A percentile compares a stretch with the other conserved stretches of the same genome.
phyloP scores from a whole-genome alignment of 495 filamentous ascomycete species.

The Pyrenopolyporus hunteri region DNA sequence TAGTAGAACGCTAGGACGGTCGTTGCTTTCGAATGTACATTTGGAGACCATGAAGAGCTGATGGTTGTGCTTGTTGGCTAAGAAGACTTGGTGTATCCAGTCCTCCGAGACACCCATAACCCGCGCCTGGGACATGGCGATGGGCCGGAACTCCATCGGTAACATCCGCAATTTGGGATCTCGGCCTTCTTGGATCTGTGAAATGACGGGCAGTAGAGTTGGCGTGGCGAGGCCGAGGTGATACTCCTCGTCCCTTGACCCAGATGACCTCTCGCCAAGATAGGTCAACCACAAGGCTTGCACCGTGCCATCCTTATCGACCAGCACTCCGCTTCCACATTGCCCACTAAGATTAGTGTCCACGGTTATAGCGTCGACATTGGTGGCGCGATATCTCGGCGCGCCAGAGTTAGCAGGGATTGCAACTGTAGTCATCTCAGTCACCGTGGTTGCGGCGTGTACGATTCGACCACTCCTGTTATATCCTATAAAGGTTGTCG shows the following conservation, averaged over 20 bases:
- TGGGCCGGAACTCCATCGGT: constrained; percentile 90
- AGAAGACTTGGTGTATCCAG: constrained; percentile 88
- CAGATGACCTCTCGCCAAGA: constrained; percentile 83
- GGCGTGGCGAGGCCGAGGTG: constrained; percentile 93
- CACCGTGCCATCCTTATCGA: constrained; percentile 87
- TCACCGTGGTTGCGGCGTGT: constrained; percentile 91
- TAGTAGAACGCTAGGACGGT: constrained; percentile 75
- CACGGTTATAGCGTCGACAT: constrained; percentile 96
- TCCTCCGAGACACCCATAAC: constrained; percentile 97
- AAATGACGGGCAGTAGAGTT: constrained; percentile 80
- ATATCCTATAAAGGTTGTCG: constrained; percentile 95
- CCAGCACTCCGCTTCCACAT: constrained; percentile 92
- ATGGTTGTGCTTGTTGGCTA: constrained; percentile 86
- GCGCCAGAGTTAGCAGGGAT: constrained; percentile 91
- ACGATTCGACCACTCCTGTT: constrained; percentile 95
- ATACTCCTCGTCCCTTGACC: constrained; percentile 92
- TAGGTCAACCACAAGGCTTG: constrained; percentile 97
- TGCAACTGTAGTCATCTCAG: constrained; percentile 95
- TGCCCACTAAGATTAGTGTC: constrained; percentile 89
- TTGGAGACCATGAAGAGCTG: constrained; percentile 99
- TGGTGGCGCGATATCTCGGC: constrained; percentile 93
- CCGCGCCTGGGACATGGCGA: constrained; percentile 96
- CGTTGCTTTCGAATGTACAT: constrained; percentile 61
- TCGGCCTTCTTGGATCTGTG: constrained; percentile 79
- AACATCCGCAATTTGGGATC: constrained; percentile 85